A percentile compares a stretch with the other conserved stretches of the same genome.
phyloP scores from a whole-genome alignment of 805 yeast genomes.

The Ogataea kodamae region DNA sequence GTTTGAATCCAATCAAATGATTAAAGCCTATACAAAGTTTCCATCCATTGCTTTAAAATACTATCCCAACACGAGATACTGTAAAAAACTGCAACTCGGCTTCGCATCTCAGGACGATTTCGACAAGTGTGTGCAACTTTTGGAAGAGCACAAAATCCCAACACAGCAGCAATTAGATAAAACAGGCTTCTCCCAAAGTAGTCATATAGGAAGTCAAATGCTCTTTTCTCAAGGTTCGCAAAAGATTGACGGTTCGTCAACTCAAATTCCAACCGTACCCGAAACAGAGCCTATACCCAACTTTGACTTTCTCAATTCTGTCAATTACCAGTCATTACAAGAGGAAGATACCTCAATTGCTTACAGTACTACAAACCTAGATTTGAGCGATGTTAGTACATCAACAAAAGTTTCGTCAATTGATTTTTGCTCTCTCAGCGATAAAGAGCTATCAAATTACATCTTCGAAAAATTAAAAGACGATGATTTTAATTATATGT shows the following conservation, averaged over 20 bases:
- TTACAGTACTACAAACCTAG: conserved; percentile 6
- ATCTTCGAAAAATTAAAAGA: conserved; percentile 14
- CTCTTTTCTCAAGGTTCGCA: conserved; percentile 9
- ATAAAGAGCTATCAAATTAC: conserved; percentile 12
- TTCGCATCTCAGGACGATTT: conserved; percentile 15
- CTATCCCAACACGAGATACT: conserved; percentile 11
- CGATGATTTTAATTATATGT: conserved; percentile 16
- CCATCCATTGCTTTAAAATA: conserved; percentile 27
- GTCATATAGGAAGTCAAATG: conserved; percentile 5
- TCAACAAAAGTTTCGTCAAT: conserved; percentile 8
- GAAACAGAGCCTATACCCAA: conserved; percentile 2
- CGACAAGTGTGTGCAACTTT: conserved; percentile 14
- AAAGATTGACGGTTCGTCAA: conserved; percentile 2
- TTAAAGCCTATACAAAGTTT: conserved; percentile 23
- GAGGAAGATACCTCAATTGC: conserved; percentile 5
- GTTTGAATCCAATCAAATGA: conserved; percentile 17
- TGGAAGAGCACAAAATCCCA: conserved; percentile 16
- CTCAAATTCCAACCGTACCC: conserved; percentile 1
- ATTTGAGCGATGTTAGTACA: conserved; percentile 8
- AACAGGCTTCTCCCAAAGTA: conserved; percentile 1
- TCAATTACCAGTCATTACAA: conserved; percentile 5
- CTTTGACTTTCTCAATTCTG: conserved; percentile 9
- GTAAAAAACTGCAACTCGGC: conserved; percentile 22
- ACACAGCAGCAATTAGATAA: conserved; percentile 14
- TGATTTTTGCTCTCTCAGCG: conserved; percentile 8